phyloP scores from a whole-genome alignment of 2,329 filamentous ascomycete genomes.

The Fusarium stilboides region DNA sequence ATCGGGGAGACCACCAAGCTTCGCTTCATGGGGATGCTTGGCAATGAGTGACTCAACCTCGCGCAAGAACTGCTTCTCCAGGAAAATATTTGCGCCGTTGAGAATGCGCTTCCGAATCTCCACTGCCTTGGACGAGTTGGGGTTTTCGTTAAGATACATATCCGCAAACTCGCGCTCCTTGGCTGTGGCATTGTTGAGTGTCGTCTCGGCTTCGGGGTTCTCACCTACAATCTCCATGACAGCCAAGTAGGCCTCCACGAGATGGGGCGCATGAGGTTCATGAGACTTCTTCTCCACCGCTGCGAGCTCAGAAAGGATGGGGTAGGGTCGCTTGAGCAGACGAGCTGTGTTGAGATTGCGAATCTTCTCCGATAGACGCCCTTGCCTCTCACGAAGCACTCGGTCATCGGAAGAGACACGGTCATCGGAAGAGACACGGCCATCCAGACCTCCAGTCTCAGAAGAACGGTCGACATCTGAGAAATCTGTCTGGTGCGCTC shows the following conservation, averaged over 20 bases:
- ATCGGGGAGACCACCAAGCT: constrained; percentile 89
- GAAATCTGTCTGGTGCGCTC: constrained; percentile 75
- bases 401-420: constrained; percentile 76
- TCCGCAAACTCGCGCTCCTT: constrained; percentile 82
- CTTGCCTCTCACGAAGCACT: constrained; percentile 86
- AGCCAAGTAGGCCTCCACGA: constrained; percentile 87
- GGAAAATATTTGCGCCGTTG: constrained; percentile 81
- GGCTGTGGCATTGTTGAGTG: constrained; percentile 74
- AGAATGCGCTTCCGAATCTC: constrained; percentile 85
- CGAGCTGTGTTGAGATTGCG: constrained; percentile 83
- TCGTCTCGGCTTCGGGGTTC: constrained; percentile 70
- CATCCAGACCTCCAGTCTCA: constrained; percentile 61
- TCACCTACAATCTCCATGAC: constrained; percentile 86
- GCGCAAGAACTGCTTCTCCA: constrained; percentile 85
- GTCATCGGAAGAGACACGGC: constrained; percentile 63
- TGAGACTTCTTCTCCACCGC: constrained; percentile 79
- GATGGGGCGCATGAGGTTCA: constrained; percentile 79
- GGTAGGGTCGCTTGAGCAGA: constrained; percentile 75
- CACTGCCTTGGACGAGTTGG: constrained; percentile 74
- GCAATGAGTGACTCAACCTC: constrained; percentile 83
- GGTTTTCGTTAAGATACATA: constrained; percentile 82
- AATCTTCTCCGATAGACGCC: constrained; percentile 83
- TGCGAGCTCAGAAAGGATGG: constrained; percentile 82
- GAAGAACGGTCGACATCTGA: constrained; percentile 76
- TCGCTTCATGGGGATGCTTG: constrained; percentile 89